Evolutionary conservation across 1,284 basidiomycete genomes (phyloP).

Genomic region (Pseudozyma hubeiensis): DNA sequence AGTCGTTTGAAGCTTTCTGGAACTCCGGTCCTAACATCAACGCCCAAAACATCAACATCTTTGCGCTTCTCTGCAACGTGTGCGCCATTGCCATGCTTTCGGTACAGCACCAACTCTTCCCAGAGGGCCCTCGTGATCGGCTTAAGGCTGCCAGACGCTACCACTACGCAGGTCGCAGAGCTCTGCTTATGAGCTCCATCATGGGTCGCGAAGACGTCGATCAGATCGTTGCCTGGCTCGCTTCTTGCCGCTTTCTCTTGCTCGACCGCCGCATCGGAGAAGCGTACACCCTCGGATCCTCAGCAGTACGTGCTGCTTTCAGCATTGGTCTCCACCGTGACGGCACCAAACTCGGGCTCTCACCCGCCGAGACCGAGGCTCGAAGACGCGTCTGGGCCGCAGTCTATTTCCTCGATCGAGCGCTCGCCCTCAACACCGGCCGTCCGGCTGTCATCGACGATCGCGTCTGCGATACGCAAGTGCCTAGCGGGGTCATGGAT

Average conservation of each 20-base stretch:
- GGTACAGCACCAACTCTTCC: constrained; percentile 31
- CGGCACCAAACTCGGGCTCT: constrained; percentile 53
- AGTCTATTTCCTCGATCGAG: constrained; percentile 54
- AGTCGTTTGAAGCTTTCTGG: constrained; percentile 50
- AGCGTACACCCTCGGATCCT: constrained; percentile 51
- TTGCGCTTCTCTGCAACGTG: constrained; percentile 54
- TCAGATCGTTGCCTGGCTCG: constrained; percentile 52
- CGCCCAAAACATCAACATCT: constrained; percentile 57
- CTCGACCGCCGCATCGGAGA: constrained; percentile 59
- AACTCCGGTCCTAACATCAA: constrained; percentile 53
- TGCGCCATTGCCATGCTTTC: constrained; percentile 50
- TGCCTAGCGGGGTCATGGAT: constrained; percentile 47
- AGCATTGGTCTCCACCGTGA: constrained; percentile 65
- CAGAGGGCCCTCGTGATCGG: constrained; percentile 35
- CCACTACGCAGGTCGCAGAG: constrained; percentile 50
- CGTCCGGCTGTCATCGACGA: constrained; percentile 62
- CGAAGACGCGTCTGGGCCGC: constrained; percentile 60
- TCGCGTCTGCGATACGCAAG: constrained; percentile 54
- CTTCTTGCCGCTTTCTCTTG: constrained; percentile 57
- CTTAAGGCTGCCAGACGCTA: constrained; percentile 47
- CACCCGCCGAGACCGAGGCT: constrained; percentile 48
- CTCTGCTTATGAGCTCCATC: constrained; percentile 49
- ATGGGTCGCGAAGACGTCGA: constrained; percentile 57
- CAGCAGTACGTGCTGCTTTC: constrained; percentile 52
- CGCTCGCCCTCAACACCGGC: constrained; percentile 52